phyloP scores from a whole-genome alignment of 305 asterid genomes.

The Galium porrigens region DNA sequence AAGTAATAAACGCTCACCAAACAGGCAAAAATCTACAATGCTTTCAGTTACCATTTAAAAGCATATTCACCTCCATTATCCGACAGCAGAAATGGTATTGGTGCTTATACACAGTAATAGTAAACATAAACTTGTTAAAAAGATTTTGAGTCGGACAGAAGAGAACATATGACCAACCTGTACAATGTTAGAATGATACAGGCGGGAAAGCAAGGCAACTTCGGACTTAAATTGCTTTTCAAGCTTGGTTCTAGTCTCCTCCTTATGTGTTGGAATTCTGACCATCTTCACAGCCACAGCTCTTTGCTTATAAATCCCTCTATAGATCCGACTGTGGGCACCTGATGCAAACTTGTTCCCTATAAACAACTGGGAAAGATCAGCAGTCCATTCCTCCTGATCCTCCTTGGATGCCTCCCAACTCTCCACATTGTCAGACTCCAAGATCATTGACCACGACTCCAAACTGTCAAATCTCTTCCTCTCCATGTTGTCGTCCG shows the following conservation, averaged over 20 bases:
- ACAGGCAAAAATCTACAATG: neutral
- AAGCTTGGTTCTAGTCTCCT: conserved; percentile 51
- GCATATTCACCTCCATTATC: neutral
- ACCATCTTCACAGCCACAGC: conserved; percentile 93
- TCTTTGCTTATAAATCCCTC: conserved; percentile 86
- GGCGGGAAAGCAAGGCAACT: conserved; percentile 69
- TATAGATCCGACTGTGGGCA: conserved; percentile 79
- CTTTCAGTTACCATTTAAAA: neutral
- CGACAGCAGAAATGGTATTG: neutral
- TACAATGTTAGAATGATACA: conserved; percentile 71
- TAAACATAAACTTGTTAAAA: neutral
- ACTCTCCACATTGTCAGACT: conserved; percentile 62
- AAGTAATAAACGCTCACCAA: neutral
- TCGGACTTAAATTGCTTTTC: conserved; percentile 81
- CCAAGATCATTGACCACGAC: conserved; percentile 90
- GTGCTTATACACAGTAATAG: neutral
- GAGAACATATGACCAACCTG: conserved; percentile 34
- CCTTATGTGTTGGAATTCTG: conserved; percentile 62
- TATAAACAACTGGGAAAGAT: conserved; percentile 73
- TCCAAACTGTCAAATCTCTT: conserved; percentile 81
- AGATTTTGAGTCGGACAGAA: neutral
- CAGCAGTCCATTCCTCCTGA: conserved; percentile 88
- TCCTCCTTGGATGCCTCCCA: conserved; percentile 67
- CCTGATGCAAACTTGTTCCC: conserved; percentile 94
- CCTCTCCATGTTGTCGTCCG: conserved; percentile 49